A percentile compares a stretch with the other conserved stretches of the same genome.
phyloP scores from a whole-genome alignment of 2,329 filamentous ascomycete genomes.

The Trichoderma sp. region DNA sequence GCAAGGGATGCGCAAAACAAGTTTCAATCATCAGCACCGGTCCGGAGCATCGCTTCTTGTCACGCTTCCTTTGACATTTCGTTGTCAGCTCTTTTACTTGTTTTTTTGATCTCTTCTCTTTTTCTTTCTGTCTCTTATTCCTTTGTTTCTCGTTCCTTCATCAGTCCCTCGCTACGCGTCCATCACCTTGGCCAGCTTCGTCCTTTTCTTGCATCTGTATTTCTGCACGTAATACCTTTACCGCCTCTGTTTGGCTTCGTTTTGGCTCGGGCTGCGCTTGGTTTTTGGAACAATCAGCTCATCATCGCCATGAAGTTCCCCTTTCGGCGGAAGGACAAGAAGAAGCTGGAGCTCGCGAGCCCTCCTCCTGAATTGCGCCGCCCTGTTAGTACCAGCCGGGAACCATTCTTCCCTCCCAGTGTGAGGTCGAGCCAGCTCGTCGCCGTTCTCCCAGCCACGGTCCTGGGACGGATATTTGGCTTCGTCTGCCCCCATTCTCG shows the following conservation, averaged over 20 bases:
- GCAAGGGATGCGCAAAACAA: slow-evolving; percentile 22
- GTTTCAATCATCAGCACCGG: slow-evolving; percentile 12
- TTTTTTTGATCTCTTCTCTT: not conserved
- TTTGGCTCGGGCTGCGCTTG: not conserved
- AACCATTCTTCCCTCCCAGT: slow-evolving; percentile 42
- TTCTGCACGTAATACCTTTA: not conserved
- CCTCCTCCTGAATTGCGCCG: slow-evolving; percentile 38
- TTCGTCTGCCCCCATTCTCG: slow-evolving; percentile 80
- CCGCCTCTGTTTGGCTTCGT: not conserved
- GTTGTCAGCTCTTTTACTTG: not conserved
- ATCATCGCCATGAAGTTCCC: slow-evolving; percentile 37
- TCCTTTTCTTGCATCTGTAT: not conserved
- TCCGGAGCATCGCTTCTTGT: slow-evolving; percentile 5
- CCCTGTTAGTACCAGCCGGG: slow-evolving; percentile 28
- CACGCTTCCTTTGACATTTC: slow-evolving; percentile 10
- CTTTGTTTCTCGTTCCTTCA: not conserved
- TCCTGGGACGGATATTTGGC: slow-evolving; percentile 76
- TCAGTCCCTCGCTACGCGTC: slow-evolving; percentile 2
- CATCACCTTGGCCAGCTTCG: not conserved
- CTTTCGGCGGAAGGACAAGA: slow-evolving; percentile 44
- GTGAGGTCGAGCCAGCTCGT: slow-evolving; percentile 47
- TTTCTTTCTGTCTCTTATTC: not conserved
- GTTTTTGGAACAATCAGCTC: not conserved
- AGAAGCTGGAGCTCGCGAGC: slow-evolving; percentile 33
- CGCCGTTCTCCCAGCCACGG: slow-evolving; percentile 61